Base-by-base conservation (phyloP, 177 flowering plant genomes). In the Vitis hybrid region DNA sequence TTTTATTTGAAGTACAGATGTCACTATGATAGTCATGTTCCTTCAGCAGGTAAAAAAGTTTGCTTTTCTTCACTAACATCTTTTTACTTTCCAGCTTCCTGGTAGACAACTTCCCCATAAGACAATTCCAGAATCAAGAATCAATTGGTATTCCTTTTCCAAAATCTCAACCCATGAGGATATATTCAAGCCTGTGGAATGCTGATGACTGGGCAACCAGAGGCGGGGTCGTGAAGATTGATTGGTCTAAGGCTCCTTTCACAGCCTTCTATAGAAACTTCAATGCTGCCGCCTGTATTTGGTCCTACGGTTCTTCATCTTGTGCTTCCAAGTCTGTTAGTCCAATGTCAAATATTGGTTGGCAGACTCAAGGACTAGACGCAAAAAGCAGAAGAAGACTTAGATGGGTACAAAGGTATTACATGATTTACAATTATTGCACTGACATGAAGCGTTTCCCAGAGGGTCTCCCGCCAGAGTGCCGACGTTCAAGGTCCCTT, bases 191-290 rank as follows among this genome's bases (percentile, higher is more conserved):
- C 75, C 72, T 75, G 0, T 75, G 75, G 78, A 68, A 75, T 21
- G 78, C 75, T 5, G 78, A 75, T 34, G 51, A 75, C n/a, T 75
- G 78, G 78, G 78, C 78, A 14, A 75, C 78, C 0, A 58, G 64
- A 71, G 78, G 78, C 30, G 78, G 78, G 10, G 26, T 55, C 1
- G 78, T 75, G 59, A 75, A 75, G 62, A 71, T 72, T 0, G 75
- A 75, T 52, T 75, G 78, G 78, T 62, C 78, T 11, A 67, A 67
- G 52, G 78, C 75, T 49, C 78, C 78, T 15, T 75, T 75, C 68
- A 75, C 75, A 0, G 78, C 78, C 19, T 75, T 15, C 56, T 75
- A 75, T 64, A 18, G 72, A 40, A 71, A 71, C 68, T 72, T 66
- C 70, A 71, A 57, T 15, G 74, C 64, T 10, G 56, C 40, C 6